Percentiles rank a stretch among this genome's conserved stretches.
phyloP scores from a whole-genome alignment of 129 eudicot genomes.

The Chrysanthemum seticuspe region DNA sequence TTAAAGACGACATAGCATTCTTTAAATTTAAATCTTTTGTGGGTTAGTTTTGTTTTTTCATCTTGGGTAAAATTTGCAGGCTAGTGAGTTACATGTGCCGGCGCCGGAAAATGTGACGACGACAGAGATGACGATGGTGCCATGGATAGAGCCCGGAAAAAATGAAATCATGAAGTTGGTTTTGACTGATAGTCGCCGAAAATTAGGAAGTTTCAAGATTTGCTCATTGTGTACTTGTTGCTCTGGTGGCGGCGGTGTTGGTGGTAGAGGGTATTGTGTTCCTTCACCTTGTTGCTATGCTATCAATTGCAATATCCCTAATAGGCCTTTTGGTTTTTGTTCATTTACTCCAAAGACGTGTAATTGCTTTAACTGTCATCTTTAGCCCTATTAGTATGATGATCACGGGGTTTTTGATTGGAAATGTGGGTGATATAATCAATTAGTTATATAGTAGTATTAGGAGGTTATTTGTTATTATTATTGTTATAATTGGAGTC shows the following conservation, averaged over 20 bases:
- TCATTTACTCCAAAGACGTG: slow-evolving; percentile 89
- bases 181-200: slow-evolving; percentile 71
- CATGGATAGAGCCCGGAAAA: slow-evolving; percentile 48
- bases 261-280: slow-evolving; percentile 60
- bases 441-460: too few species aligned
- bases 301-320: slow-evolving; percentile 92
- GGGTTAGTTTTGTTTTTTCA: background rate
- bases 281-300: slow-evolving; percentile 95
- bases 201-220: slow-evolving; percentile 67
- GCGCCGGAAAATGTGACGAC: slow-evolving; percentile 30
- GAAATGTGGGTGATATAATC: too few species aligned
- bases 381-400: slow-evolving; percentile 16
- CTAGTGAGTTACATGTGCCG: slow-evolving; percentile 30
- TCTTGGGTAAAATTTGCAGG: slow-evolving; percentile 29
- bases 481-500: too few species aligned
- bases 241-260: slow-evolving; percentile 42
- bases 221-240: slow-evolving; percentile 86
- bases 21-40: too few species aligned
- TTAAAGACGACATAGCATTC: background rate
- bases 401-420: too few species aligned
- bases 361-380: slow-evolving; percentile 80
- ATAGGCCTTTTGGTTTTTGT: slow-evolving; percentile 87
- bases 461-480: too few species aligned
- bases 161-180: slow-evolving; percentile 42
- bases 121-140: slow-evolving; percentile 51